phyloP scores from a whole-genome alignment of 73 alveolate genomes.

The Durusdinium trenchii region DNA sequence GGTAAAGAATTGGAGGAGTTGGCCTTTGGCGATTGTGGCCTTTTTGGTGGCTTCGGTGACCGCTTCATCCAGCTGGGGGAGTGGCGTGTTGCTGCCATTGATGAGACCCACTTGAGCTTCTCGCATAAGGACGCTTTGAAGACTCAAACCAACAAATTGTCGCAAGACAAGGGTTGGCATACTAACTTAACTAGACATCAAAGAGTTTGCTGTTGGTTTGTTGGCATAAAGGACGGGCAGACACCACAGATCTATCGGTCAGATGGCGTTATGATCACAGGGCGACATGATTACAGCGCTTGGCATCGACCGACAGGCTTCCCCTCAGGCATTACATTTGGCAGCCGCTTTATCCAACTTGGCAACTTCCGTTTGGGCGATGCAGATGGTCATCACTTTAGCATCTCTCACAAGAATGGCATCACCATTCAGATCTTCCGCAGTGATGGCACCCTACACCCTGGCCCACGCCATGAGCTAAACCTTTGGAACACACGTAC shows the following conservation, averaged over 20 bases:
- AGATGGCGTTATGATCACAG: conserved; percentile 12
- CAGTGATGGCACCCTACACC: conserved; percentile 5
- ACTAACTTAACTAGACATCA: no score
- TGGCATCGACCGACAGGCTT: conserved; percentile 35
- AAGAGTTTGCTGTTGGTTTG: no score
- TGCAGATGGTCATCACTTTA: background rate
- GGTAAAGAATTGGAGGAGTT: background rate
- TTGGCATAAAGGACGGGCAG: no score
- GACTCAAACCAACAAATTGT: no score
- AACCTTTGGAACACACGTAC: conserved; percentile 20
- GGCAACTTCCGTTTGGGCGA: conserved; percentile 39
- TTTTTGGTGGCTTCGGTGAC: conserved; percentile 46
- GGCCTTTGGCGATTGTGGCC: conserved; percentile 36
- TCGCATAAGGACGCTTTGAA: no score
- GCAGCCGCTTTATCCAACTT: background rate
- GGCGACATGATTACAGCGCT: conserved; percentile 1
- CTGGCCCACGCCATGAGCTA: background rate
- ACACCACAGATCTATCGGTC: conserved; percentile 6
- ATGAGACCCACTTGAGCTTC: conserved; percentile 17
- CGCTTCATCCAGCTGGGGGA: conserved; percentile 27
- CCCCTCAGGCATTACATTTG: conserved; percentile 6
- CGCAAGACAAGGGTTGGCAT: no score
- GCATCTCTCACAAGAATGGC: background rate
- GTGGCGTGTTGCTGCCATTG: conserved; percentile 45
- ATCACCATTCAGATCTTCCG: background rate